Percentiles rank a stretch among this genome's conserved stretches.
Evolutionary conservation across 2,329 filamentous ascomycete genomes (phyloP).

Genomic region (Conoideocrella luteorostrata): DNA sequence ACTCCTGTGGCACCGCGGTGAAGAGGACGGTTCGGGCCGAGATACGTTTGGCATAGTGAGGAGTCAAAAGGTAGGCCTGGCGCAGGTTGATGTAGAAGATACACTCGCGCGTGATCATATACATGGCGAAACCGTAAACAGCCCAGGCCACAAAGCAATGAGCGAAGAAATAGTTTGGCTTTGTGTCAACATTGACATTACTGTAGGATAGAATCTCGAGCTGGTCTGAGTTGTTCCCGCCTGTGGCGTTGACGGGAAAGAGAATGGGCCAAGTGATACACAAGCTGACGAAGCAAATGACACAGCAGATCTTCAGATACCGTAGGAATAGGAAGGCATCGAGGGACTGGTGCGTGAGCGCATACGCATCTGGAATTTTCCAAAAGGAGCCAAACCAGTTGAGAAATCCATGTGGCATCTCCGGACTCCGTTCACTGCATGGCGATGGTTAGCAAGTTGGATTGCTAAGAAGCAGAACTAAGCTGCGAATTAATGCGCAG

Average conservation of each 20-base stretch:
- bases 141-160: conserved; percentile 76
- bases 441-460: background rate
- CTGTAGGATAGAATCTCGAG: conserved; percentile 44
- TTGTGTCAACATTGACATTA: conserved; percentile 41
- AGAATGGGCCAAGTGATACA: conserved; percentile 81
- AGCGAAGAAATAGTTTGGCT: conserved; percentile 65
- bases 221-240: conserved; percentile 57
- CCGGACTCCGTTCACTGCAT: conserved; percentile 47
- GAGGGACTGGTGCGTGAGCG: conserved; percentile 79
- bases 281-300: conserved; percentile 75
- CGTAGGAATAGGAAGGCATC: conserved; percentile 86
- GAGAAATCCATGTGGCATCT: conserved; percentile 49
- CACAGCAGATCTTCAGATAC: conserved; percentile 69
- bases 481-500: background rate
- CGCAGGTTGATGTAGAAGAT: conserved; percentile 92
- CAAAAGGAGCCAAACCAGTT: conserved; percentile 58
- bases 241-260: conserved; percentile 77
- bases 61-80: conserved; percentile 87
- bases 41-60: conserved; percentile 73
- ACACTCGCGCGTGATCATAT: conserved; percentile 80
- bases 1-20: conserved; percentile 72
- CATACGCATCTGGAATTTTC: conserved; percentile 64
- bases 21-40: conserved; percentile 93
- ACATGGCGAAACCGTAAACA: conserved; percentile 83
- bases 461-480: background rate